phyloP scores from a whole-genome alignment of 108 stramenopile genomes.

The Cyclostephanos tholiformis region DNA sequence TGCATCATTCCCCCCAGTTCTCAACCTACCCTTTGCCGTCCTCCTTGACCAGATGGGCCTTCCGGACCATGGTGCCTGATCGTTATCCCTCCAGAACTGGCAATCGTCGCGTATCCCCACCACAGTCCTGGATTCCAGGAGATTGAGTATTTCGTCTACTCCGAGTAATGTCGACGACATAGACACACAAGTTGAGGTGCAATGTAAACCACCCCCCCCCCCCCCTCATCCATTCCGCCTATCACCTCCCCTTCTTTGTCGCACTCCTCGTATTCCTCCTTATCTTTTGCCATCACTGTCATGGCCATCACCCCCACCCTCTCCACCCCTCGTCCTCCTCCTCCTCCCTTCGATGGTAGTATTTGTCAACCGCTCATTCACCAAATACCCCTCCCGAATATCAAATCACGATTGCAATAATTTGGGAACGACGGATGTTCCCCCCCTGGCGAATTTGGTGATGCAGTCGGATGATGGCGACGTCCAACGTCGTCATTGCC shows the following conservation, averaged over 20 bases:
- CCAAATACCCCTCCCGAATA: constrained; percentile 46
- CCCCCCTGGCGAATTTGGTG: constrained; percentile 69
- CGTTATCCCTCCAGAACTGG: constrained; percentile 63
- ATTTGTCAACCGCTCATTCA: constrained; percentile 57
- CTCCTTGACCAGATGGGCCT: constrained; percentile 84
- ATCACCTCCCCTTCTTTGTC: not conserved
- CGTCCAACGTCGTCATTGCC: too few relatives aligned
- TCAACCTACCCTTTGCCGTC: constrained; percentile 73
- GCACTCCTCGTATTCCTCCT: not conserved
- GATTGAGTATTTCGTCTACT: constrained; percentile 68
- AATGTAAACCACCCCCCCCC: constrained; percentile 21
- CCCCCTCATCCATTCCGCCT: not conserved
- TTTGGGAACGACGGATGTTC: constrained; percentile 73
- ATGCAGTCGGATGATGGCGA: constrained; percentile 13
- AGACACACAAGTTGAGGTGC: not conserved
- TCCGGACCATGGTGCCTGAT: constrained; percentile 72
- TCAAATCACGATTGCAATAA: constrained; percentile 56
- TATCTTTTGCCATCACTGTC: not conserved
- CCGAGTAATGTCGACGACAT: constrained; percentile 45
- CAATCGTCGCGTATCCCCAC: constrained; percentile 88
- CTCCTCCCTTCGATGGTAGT: too few relatives aligned
- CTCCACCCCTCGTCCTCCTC: constrained; percentile 16
- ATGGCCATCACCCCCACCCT: not conserved
- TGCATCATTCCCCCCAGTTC: constrained; percentile 36
- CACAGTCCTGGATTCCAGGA: constrained; percentile 51